Evolutionary conservation across 805 yeast species (phyloP).

Genomic region (Cyberlindnera xylosilytica): DNA sequence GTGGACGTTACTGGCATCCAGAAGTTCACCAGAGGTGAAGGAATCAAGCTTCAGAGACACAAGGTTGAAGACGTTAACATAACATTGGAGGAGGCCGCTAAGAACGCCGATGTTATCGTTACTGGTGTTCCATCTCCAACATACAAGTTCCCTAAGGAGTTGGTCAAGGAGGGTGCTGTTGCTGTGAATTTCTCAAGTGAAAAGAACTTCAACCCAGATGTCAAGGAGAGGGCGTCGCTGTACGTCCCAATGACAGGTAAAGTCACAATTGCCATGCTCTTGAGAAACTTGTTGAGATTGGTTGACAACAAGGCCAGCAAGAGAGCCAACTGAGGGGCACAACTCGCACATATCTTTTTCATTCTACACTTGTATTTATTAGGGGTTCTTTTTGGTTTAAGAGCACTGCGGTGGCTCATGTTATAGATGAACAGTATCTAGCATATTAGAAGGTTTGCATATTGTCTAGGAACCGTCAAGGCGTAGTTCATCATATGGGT

Average conservation of each 20-base stretch:
- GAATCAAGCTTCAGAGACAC: constrained; percentile 76
- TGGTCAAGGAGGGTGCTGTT: constrained; percentile 82
- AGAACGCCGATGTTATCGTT: constrained; percentile 82
- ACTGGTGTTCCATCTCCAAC: constrained; percentile 89
- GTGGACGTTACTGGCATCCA: constrained; percentile 86
- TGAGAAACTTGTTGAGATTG: constrained; percentile 83
- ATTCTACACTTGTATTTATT: neutral
- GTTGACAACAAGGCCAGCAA: constrained; percentile 53
- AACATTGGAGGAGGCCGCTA: constrained; percentile 62
- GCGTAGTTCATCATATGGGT: too few species aligned
- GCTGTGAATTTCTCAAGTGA: constrained; percentile 87
- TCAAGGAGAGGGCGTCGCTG: constrained; percentile 81
- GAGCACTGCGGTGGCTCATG: too few species aligned
- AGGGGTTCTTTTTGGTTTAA: too few species aligned
- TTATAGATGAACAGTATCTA: too few species aligned
- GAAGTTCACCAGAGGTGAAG: constrained; percentile 91
- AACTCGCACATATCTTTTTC: too few species aligned
- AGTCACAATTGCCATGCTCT: constrained; percentile 91
- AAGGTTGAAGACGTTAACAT: constrained; percentile 60
- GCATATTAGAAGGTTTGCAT: too few species aligned
- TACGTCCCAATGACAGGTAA: constrained; percentile 96
- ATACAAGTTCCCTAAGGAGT: constrained; percentile 84
- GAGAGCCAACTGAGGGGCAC: neutral
- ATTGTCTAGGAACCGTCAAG: too few species aligned
- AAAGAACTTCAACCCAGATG: constrained; percentile 80